Percentiles rank a stretch among this genome's conserved stretches.
Conservation (phyloP, 2,329 filamentous ascomycete genomes). For the Teratosphaeria viscida region DNA sequence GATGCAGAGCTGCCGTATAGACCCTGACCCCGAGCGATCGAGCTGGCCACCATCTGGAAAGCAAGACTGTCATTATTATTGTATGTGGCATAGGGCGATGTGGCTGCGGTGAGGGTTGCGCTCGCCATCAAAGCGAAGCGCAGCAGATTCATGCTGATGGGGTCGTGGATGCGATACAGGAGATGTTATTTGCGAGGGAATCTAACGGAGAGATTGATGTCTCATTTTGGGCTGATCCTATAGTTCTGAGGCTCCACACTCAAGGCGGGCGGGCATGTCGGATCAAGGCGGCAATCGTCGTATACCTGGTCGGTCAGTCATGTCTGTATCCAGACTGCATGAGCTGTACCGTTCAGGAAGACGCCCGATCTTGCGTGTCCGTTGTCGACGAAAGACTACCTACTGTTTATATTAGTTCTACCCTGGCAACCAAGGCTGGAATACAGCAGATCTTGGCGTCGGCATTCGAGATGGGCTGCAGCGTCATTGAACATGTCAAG, state of each 20-base stretch:
- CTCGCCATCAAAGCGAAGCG: background rate
- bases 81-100: background rate
- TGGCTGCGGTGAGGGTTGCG: background rate
- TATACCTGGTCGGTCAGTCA: too few species aligned
- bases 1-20: conserved; percentile 12
- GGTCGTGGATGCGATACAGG: background rate
- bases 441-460: too few species aligned
- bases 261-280: background rate
- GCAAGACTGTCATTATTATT: conserved; percentile 5
- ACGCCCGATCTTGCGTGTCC: too few species aligned
- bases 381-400: too few species aligned
- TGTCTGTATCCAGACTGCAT: too few species aligned
- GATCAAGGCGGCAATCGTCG: background rate
- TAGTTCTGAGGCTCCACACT: background rate
- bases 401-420: too few species aligned
- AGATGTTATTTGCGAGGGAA: background rate
- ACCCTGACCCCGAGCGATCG: conserved; percentile 24
- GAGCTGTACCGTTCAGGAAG: too few species aligned
- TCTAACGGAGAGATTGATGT: background rate
- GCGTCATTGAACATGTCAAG: too few species aligned
- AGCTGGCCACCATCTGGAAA: conserved; percentile 21
- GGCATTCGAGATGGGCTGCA: too few species aligned
- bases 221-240: background rate
- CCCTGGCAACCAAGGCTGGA: too few species aligned
- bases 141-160: background rate